Evolutionary conservation across 495 filamentous ascomycete genomes (phyloP), one percentile per base, ranked within the genome.

Genomic region (Hypomontagnella submonticulosa): DNA sequence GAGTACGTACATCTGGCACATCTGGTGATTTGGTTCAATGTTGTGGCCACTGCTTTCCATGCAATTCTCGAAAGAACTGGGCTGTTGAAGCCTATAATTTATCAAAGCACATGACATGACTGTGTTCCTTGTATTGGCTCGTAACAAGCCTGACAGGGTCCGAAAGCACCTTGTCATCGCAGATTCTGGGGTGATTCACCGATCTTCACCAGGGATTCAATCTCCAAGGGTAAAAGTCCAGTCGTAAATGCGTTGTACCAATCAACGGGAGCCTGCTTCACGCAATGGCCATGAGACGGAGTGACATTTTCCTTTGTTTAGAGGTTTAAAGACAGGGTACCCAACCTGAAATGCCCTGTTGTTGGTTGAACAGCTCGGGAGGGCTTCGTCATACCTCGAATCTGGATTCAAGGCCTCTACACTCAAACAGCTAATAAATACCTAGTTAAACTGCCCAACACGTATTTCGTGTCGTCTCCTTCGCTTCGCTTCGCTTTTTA

Each of bases 101-200:
- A 11, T 20, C 15, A 6, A 50, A 27, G 52, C 64, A 55, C 53
- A 59, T 67, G 58, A 67, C 53, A 58, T 41, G 36, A 7, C 42
- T 33, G 42, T 16, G 12, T 20, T 38, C 27, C 48, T 19, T 23
- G 40, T 23, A 67, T 61, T 62, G 57, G 57, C 32, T 62, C 41
- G 4, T 19, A 20, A 15, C n/a, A 30, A n/a, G 18, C 49, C 40
- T 50, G 11, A 13, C 60, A 56, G 49, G 51, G 34, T 56, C 23
- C 33, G 15, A 37, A 44, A 30, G 8, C 23, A 53, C 38, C n/a
- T 8, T 37, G 30, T 12, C 33, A 15, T 36, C 7, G 12, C 43
- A 61, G 64, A 67, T 67, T 23, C 53, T 58, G 46, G 58, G 53
- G 47, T 52, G 52, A 67, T 42, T 41, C 27, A 43, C 47, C 57